phyloP scores from a whole-genome alignment of 352 stramenopile genomes.

The Phytophthora constricta region DNA sequence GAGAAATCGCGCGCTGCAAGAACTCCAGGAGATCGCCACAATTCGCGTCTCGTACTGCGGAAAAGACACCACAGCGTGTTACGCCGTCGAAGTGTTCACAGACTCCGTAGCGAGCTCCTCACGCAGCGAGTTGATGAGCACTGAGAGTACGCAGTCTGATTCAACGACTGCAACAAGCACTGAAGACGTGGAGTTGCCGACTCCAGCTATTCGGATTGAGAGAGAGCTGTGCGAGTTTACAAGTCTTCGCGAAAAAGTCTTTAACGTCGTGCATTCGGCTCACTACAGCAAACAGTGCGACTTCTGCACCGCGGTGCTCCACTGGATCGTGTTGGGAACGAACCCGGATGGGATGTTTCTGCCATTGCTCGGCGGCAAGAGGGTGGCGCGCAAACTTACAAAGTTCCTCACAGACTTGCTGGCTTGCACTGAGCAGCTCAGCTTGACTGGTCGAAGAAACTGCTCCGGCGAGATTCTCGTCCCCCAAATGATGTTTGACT shows the following conservation, averaged over 20 bases:
- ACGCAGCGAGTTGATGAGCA: neutral
- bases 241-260: conserved; percentile 83
- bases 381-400: neutral
- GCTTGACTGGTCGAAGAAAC: neutral
- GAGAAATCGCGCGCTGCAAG: neutral
- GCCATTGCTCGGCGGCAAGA: neutral
- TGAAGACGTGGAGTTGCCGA: neutral
- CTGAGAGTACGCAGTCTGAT: neutral
- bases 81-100: neutral
- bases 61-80: neutral
- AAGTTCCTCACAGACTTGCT: neutral
- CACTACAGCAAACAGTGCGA: conserved; percentile 5
- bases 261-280: conserved; percentile 24
- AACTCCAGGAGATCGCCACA: neutral
- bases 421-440: neutral
- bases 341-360: neutral
- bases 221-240: conserved; percentile 82
- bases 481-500: neutral
- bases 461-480: neutral
- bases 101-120: no score
- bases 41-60: neutral
- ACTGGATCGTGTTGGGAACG: neutral
- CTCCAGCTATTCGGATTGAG: neutral
- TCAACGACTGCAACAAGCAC: neutral
- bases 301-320: conserved; percentile 3